Percentiles rank a stretch among this genome's conserved stretches.
Conservation (phyloP, 495 filamentous ascomycete genomes). For the Cercophora newfieldiana region DNA sequence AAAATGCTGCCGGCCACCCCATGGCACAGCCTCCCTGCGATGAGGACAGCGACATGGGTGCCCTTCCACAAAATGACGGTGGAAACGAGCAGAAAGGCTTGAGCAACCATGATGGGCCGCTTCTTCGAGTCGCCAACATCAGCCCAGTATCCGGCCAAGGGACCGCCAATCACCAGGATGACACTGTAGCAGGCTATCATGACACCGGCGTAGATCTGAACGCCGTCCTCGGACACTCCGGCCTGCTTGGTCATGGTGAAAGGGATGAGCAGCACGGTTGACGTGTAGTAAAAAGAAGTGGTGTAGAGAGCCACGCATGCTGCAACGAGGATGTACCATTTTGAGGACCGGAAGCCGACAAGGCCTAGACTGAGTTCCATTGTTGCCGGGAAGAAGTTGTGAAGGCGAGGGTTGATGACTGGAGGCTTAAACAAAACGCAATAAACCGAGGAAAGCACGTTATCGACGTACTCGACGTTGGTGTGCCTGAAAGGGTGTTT, state of each 20-base stretch:
- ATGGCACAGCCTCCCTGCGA: background rate
- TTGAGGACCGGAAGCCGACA: background rate
- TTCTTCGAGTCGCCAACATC: background rate
- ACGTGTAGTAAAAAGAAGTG: background rate
- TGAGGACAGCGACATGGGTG: background rate
- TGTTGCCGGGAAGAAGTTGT: background rate
- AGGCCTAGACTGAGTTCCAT: background rate
- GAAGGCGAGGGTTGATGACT: background rate
- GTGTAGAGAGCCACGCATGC: background rate
- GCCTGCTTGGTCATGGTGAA: background rate
- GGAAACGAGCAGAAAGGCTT: background rate
- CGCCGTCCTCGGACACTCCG: background rate
- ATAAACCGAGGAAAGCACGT: background rate
- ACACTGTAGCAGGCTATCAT: background rate
- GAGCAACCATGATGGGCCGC: background rate
- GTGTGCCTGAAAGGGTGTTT: background rate
- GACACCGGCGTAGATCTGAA: background rate
- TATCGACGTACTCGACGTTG: slow-evolving; percentile 18
- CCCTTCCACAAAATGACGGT: background rate
- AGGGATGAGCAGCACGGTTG: background rate
- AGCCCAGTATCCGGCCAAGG: background rate
- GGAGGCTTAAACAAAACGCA: background rate
- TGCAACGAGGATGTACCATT: background rate
- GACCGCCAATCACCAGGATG: background rate
- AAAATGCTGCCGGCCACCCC: background rate